Conservation (phyloP, 2,329 filamentous ascomycete species). For the Sclerotinia spermophila region DNA sequence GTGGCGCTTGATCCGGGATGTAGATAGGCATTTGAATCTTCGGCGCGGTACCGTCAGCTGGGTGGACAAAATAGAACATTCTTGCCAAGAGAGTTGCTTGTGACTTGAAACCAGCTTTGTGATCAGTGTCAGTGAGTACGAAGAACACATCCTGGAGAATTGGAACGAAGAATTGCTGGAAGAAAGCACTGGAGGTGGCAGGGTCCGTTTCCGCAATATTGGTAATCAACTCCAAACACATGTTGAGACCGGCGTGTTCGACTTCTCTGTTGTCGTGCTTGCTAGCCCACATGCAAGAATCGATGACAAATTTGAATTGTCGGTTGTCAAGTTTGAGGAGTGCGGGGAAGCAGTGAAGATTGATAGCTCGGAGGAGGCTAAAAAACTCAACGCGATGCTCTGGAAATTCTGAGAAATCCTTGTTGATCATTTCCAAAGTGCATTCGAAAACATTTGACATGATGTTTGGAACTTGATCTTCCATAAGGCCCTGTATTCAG, state of each 20-base stretch:
- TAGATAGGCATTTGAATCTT: slow-evolving; percentile 95
- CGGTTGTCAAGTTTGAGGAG: slow-evolving; percentile 90
- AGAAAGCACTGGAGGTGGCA: slow-evolving; percentile 87
- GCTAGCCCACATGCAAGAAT: slow-evolving; percentile 99
- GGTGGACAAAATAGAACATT: slow-evolving; percentile 94
- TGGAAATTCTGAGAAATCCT: slow-evolving; percentile 98
- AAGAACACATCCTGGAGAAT: slow-evolving; percentile 99
- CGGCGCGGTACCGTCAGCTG: slow-evolving; percentile 61
- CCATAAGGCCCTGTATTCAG: slow-evolving; percentile 73
- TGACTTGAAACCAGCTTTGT: slow-evolving; percentile 99
- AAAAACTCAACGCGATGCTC: slow-evolving; percentile 99
- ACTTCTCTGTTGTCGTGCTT: slow-evolving; percentile 99
- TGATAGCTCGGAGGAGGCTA: slow-evolving; percentile 92
- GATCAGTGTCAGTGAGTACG: slow-evolving; percentile 92
- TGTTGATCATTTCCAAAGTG: slow-evolving; percentile 99
- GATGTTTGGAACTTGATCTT: slow-evolving; percentile 93
- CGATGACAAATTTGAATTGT: slow-evolving; percentile 99
- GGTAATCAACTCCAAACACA: slow-evolving; percentile 95
- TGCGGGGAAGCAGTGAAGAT: slow-evolving; percentile 93
- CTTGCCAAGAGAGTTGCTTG: slow-evolving; percentile 90
- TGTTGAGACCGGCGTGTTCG: slow-evolving; percentile 91
- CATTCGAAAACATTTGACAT: slow-evolving; percentile 99
- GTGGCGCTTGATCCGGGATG: slow-evolving; percentile 72
- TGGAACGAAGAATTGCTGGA: slow-evolving; percentile 94
- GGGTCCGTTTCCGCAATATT: slow-evolving; percentile 93